Conservation (phyloP, 78 protist genomes). For the Guillardia theta region DNA sequence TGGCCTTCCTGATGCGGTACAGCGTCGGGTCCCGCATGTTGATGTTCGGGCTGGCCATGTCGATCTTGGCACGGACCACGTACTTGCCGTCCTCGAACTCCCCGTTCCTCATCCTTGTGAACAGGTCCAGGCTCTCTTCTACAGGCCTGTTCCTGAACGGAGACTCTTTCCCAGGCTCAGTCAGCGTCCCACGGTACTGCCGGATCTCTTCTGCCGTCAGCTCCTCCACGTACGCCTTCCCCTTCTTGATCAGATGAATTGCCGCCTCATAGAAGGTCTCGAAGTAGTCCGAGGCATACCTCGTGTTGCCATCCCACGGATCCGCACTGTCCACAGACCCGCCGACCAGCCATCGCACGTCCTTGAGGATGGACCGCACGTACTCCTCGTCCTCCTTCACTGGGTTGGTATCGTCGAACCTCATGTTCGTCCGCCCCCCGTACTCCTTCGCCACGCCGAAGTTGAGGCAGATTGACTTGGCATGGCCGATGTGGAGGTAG, state of each 20-base stretch:
- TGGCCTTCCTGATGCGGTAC: conserved; percentile 44
- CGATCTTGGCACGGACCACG: conserved; percentile 66
- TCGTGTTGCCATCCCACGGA: background rate
- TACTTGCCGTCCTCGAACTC: conserved; percentile 56
- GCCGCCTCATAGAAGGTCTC: conserved; percentile 54
- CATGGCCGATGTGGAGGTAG: conserved; percentile 40
- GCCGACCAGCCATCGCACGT: conserved; percentile 41
- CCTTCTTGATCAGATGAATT: conserved; percentile 54
- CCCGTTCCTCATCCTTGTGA: conserved; percentile 58
- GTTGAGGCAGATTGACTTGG: conserved; percentile 22
- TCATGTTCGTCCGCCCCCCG: conserved; percentile 41
- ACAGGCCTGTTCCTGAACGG: conserved; percentile 48
- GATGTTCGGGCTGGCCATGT: conserved; percentile 52
- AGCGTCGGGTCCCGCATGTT: conserved; percentile 57
- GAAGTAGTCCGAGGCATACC: conserved; percentile 65
- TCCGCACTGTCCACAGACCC: background rate
- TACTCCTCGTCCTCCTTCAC: conserved; percentile 46
- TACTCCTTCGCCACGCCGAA: conserved; percentile 3
- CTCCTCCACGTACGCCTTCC: conserved; percentile 67
- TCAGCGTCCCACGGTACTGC: conserved; percentile 37
- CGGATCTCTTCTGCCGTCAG: conserved; percentile 44
- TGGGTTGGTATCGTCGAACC: conserved; percentile 79
- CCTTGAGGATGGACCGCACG: conserved; percentile 48
- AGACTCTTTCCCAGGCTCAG: background rate
- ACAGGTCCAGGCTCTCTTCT: conserved; percentile 57